Percentiles rank a stretch among this genome's conserved stretches.
These are phyloP conservation scores for Globisporangium radiosum DNA, from an alignment of 352 stramenopile genomes.

Conservation along the genomic window DNA sequence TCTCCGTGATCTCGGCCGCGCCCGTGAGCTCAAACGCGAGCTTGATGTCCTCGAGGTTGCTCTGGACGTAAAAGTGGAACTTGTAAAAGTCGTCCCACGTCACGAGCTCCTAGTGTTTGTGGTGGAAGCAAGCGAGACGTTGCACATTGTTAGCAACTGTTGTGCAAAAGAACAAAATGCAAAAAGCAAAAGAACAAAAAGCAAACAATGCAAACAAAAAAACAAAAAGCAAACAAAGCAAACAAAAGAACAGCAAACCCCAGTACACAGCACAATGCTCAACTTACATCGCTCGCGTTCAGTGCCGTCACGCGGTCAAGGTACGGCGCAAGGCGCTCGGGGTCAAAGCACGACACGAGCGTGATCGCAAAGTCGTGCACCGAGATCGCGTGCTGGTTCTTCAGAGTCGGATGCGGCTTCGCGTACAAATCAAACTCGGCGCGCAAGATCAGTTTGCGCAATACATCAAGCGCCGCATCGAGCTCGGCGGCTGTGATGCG, in stretches of 20 bases:
- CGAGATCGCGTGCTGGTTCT: slow-evolving; percentile 40
- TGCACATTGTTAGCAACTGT: neutral
- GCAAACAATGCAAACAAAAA: neutral
- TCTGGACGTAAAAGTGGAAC: slow-evolving; percentile 73
- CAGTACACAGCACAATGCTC: neutral
- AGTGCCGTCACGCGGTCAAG: slow-evolving; percentile 55
- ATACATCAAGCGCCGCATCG: slow-evolving; percentile 31
- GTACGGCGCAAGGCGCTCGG: slow-evolving; percentile 49
- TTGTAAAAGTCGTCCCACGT: slow-evolving; percentile 68
- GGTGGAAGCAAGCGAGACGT: neutral
- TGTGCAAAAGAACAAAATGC: neutral
- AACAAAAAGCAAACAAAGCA: neutral
- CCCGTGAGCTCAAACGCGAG: slow-evolving; percentile 61
- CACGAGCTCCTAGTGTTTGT: slow-evolving; percentile 31
- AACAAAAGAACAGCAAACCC: neutral
- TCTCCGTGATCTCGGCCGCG: slow-evolving; percentile 62
- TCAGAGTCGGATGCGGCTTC: slow-evolving; percentile 28
- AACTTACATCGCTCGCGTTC: slow-evolving; percentile 44
- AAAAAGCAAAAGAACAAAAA: neutral
- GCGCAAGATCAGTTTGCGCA: slow-evolving; percentile 54
- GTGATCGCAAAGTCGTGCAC: slow-evolving; percentile 78
- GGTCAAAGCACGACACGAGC: slow-evolving; percentile 66
- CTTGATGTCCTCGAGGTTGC: slow-evolving; percentile 65
- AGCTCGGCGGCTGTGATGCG: slow-evolving; percentile 54
- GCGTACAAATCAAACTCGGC: slow-evolving; percentile 75